Evolutionary conservation across 257 asterid species (phyloP).

Genomic region (Voacanga thouarsii): DNA sequence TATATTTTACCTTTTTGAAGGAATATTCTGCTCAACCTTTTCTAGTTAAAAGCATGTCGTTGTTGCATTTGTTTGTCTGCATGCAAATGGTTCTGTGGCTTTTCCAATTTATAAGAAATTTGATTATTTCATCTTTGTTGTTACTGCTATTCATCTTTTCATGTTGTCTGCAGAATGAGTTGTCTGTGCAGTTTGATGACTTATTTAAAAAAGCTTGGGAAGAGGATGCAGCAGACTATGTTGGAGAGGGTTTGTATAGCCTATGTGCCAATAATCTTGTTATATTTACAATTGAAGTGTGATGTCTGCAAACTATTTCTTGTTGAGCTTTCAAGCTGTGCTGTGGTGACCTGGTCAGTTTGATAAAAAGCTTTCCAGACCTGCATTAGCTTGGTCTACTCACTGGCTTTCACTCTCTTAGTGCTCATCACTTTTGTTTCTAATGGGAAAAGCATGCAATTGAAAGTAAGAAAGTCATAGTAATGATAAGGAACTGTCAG

Average conservation of each 20-base stretch:
- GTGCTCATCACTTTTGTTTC: background rate
- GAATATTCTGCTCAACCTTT: background rate
- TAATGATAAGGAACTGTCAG: background rate
- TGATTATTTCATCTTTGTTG: constrained; percentile 21
- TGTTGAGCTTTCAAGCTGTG: constrained; percentile 2
- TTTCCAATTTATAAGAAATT: background rate
- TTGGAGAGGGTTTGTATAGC: constrained; percentile 60
- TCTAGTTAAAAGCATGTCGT: constrained; percentile 9
- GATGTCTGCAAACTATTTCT: constrained; percentile 2
- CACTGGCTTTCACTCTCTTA: constrained; percentile 4
- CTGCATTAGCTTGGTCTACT: constrained; percentile 10
- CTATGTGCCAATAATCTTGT: constrained; percentile 16
- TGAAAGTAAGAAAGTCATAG: constrained; percentile 1
- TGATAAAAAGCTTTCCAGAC: constrained; percentile 6
- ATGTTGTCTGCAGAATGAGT: constrained; percentile 60
- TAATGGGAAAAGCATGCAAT: background rate
- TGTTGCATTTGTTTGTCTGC: constrained; percentile 8
- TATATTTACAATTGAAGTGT: constrained; percentile 6
- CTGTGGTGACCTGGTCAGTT: constrained; percentile 4
- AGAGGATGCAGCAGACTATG: constrained; percentile 50
- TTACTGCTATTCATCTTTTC: constrained; percentile 25
- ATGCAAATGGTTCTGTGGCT: background rate
- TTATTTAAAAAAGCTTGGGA: constrained; percentile 96
- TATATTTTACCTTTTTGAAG: background rate
- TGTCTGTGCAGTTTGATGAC: constrained; percentile 92